These are phyloP conservation scores for Blastomyces gilchristii DNA, from an alignment of 2,329 filamentous ascomycete genomes.

Conservation along the genomic window DNA sequence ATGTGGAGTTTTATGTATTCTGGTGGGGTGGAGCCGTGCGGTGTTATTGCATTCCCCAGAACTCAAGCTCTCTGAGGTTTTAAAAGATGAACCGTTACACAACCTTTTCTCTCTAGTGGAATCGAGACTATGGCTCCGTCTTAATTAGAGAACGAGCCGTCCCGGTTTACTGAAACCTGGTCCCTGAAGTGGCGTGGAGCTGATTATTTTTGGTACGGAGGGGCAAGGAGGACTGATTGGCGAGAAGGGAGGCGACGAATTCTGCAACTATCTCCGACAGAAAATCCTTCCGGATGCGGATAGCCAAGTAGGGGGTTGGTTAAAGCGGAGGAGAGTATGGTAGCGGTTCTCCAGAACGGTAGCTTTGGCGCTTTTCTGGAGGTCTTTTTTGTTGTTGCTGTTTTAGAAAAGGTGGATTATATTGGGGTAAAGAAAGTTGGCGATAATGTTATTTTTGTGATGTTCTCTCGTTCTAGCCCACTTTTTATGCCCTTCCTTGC, in stretches of 20 bases:
- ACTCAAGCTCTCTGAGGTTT: slow-evolving; percentile 3
- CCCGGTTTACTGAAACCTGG: slow-evolving; percentile 4
- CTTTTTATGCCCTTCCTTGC: slow-evolving; percentile 5
- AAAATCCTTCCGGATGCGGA: slow-evolving; percentile 4
- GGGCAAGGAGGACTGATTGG: not conserved
- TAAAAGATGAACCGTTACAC: slow-evolving; percentile 7
- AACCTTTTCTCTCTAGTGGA: not conserved
- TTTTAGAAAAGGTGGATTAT: slow-evolving; percentile 6
- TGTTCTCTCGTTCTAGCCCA: not conserved
- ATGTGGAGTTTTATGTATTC: slow-evolving; percentile 4
- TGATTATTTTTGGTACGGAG: slow-evolving; percentile 6
- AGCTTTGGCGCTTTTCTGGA: not conserved
- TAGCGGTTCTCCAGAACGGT: slow-evolving; percentile 5
- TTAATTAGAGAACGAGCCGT: slow-evolving; percentile 7
- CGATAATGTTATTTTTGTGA: not conserved
- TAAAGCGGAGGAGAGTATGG: not conserved
- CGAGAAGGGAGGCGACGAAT: not conserved
- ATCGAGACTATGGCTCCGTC: slow-evolving; percentile 6
- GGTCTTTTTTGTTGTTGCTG: slow-evolving; percentile 3
- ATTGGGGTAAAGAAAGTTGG: slow-evolving; percentile 3
- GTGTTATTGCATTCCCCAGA: slow-evolving; percentile 7
- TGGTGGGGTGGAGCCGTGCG: not conserved
- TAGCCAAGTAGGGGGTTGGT: slow-evolving; percentile 1
- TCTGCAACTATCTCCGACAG: slow-evolving; percentile 1
- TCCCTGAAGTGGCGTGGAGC: slow-evolving; percentile 5